phyloP scores from a whole-genome alignment of 2,329 filamentous ascomycete genomes.

The Sporothrix schenckii region DNA sequence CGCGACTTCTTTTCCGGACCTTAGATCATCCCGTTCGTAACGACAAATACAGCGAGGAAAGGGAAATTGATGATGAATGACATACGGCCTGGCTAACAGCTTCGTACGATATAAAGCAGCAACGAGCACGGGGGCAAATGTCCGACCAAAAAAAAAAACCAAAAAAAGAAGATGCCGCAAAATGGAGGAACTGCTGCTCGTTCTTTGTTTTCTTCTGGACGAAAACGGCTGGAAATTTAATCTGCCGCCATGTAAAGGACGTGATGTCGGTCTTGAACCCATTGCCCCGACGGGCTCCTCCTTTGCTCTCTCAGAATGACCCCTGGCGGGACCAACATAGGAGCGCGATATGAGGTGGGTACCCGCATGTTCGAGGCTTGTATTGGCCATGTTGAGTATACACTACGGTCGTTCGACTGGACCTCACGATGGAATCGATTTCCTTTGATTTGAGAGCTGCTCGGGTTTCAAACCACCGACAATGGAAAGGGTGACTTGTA shows the following conservation, averaged over 20 bases:
- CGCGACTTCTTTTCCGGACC: background rate
- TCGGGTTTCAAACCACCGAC: slow-evolving; percentile 1
- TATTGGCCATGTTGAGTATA: slow-evolving; percentile 8
- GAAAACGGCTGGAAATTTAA: slow-evolving; percentile 19
- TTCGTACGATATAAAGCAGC: background rate
- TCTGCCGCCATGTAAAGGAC: background rate
- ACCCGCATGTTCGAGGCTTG: background rate
- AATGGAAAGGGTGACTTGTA: background rate
- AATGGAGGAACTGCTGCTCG: background rate
- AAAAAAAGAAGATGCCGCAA: background rate
- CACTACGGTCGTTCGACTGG: background rate
- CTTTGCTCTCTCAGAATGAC: slow-evolving; percentile 1
- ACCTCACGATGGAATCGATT: background rate
- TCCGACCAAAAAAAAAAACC: background rate
- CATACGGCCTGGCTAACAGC: background rate
- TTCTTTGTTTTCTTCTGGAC: slow-evolving; percentile 11
- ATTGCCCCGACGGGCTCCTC: slow-evolving; percentile 1
- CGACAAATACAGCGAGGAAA: slow-evolving; percentile 10
- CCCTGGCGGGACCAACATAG: slow-evolving; percentile 6
- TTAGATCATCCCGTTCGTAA: background rate
- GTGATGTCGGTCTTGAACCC: slow-evolving; percentile 5
- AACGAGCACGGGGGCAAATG: background rate
- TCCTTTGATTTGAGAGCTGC: no score
- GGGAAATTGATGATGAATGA: background rate
- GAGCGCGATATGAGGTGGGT: background rate